These are phyloP conservation scores for Sanghuangporus weigelae DNA, from an alignment of 1,284 basidiomycete species.

Conservation along the genomic window DNA sequence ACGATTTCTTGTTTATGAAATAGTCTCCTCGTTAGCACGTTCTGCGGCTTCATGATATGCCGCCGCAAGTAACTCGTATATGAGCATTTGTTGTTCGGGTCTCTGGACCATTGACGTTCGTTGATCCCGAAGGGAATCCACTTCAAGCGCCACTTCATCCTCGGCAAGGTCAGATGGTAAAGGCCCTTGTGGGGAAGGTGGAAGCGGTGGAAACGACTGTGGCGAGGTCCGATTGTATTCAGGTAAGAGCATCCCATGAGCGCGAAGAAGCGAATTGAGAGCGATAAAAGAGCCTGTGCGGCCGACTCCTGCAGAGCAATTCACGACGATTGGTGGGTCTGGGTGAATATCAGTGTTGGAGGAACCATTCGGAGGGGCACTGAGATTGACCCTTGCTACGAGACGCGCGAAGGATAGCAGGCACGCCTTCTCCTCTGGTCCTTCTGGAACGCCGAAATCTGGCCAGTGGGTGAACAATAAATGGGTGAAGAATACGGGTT, in stretches of 20 bases:
- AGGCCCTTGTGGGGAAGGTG: constrained; percentile 49
- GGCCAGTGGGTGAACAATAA: constrained; percentile 77
- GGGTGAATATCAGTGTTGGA: constrained; percentile 29
- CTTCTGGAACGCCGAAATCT: constrained; percentile 70
- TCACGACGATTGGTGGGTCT: constrained; percentile 74
- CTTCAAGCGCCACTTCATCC: constrained; percentile 68
- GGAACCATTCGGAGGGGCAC: constrained; percentile 27
- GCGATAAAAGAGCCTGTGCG: constrained; percentile 88
- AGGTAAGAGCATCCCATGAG: constrained; percentile 44
- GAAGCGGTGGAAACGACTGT: constrained; percentile 27
- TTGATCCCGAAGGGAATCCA: constrained; percentile 77
- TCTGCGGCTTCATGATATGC: constrained; percentile 24
- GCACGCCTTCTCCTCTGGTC: constrained; percentile 44
- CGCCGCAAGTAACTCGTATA: constrained; percentile 57
- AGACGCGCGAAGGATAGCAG: constrained; percentile 58
- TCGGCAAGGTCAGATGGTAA: constrained; percentile 41
- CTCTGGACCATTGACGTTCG: constrained; percentile 78
- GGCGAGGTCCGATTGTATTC: constrained; percentile 15
- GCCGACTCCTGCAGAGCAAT: constrained; percentile 87
- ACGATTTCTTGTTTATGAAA: background rate
- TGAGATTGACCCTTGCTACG: constrained; percentile 54
- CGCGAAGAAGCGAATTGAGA: constrained; percentile 65
- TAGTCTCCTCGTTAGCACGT: background rate
- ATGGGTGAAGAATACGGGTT: constrained; percentile 56
- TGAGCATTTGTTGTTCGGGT: constrained; percentile 55